Conservation (phyloP, 2,329 filamentous ascomycete species). For the Rosellinia necatrix region DNA sequence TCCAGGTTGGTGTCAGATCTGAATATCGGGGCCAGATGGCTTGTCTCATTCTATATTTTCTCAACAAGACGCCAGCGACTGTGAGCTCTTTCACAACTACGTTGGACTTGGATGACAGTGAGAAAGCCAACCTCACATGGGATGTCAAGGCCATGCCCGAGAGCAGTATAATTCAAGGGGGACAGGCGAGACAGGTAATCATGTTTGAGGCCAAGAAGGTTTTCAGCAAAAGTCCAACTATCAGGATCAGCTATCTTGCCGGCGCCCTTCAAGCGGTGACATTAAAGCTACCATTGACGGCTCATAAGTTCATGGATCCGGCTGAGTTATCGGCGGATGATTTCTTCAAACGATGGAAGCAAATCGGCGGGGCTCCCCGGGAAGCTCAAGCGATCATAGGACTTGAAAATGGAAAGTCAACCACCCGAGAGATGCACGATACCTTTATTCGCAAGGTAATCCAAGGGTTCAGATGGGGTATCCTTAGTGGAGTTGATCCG, state of each 20-base stretch:
- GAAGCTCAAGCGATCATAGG: conserved; percentile 90
- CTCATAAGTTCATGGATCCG: conserved; percentile 97
- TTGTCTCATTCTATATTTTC: conserved; percentile 93
- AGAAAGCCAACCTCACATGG: conserved; percentile 72
- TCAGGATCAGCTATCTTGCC: conserved; percentile 91
- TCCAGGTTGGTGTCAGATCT: conserved; percentile 88
- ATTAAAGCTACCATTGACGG: conserved; percentile 81
- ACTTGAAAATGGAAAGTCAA: conserved; percentile 57
- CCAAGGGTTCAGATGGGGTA: conserved; percentile 86
- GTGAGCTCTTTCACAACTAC: conserved; percentile 95
- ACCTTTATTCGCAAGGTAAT: conserved; percentile 73
- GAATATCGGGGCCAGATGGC: conserved; percentile 97
- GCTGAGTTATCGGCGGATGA: conserved; percentile 86
- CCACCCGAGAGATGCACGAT: conserved; percentile 68
- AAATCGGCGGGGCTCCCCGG: conserved; percentile 86
- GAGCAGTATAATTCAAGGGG: conserved; percentile 72
- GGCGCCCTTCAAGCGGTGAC: conserved; percentile 92
- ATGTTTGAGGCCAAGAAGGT: conserved; percentile 88
- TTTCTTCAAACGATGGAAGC: conserved; percentile 99
- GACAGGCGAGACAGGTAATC: conserved; percentile 89
- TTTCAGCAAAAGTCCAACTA: conserved; percentile 84
- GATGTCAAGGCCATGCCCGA: conserved; percentile 91
- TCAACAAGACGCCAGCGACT: conserved; percentile 84
- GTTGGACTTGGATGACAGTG: conserved; percentile 75
- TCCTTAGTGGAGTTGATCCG: conserved; percentile 84